Conservation (phyloP, 2,329 filamentous ascomycete species). For the Xylariaceae sp. region DNA sequence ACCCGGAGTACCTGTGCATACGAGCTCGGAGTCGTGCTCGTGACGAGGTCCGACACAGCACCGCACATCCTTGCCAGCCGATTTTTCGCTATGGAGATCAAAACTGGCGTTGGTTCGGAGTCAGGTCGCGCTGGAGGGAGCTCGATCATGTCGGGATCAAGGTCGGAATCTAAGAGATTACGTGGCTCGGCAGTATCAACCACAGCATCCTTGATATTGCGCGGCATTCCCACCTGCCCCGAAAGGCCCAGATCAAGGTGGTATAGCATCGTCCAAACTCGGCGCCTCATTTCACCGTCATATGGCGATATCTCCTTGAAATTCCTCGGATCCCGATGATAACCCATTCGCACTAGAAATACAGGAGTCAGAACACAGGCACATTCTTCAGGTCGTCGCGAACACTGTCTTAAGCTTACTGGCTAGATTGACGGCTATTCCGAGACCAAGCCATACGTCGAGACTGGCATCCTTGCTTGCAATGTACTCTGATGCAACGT, state of each 20-base stretch:
- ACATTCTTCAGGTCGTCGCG: background rate
- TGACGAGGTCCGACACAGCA: constrained; percentile 12
- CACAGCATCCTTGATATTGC: constrained; percentile 34
- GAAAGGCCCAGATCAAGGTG: constrained; percentile 38
- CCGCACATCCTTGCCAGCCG: constrained; percentile 14
- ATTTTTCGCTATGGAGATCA: constrained; percentile 19
- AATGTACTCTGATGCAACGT: constrained; percentile 29
- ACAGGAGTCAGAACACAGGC: background rate
- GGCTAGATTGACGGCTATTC: constrained; percentile 24
- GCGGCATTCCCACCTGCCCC: constrained; percentile 40
- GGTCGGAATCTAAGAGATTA: constrained; percentile 40
- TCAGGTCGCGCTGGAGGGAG: constrained; percentile 33
- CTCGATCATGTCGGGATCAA: constrained; percentile 30
- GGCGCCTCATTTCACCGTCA: constrained; percentile 41
- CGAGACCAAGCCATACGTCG: constrained; percentile 32
- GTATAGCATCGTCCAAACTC: constrained; percentile 36
- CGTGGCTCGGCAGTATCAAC: constrained; percentile 37
- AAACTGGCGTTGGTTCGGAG: constrained; percentile 23
- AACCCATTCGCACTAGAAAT: constrained; percentile 33
- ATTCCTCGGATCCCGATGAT: constrained; percentile 39
- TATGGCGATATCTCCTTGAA: constrained; percentile 37
- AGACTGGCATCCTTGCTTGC: constrained; percentile 26
- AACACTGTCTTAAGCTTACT: constrained; percentile 9
- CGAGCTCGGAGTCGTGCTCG: constrained; percentile 11
- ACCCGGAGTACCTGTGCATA: constrained; percentile 17